Evolutionary conservation across 345 rosid species (phyloP).

Genomic region (Acer campestre): DNA sequence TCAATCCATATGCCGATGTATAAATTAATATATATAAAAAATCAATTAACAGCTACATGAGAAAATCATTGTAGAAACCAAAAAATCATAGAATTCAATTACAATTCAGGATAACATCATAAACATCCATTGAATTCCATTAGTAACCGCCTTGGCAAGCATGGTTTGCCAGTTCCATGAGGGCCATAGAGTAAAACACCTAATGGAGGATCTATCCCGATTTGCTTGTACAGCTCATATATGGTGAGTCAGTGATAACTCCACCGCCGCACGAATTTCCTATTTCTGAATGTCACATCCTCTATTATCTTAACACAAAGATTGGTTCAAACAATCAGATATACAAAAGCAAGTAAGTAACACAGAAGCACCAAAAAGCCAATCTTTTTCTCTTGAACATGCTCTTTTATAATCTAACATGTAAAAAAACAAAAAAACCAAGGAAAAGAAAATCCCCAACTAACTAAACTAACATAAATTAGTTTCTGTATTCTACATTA

Average conservation of each 20-base stretch:
- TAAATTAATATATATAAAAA: no score
- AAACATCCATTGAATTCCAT: background rate
- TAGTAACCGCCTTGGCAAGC: slow-evolving; percentile 86
- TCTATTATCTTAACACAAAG: slow-evolving; percentile 74
- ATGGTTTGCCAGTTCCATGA: slow-evolving; percentile 96
- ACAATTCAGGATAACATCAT: no score
- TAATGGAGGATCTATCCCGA: slow-evolving; percentile 97
- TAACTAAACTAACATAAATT: no score
- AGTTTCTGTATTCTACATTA: no score
- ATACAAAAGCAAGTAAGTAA: background rate
- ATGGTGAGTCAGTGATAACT: slow-evolving; percentile 90
- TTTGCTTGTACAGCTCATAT: slow-evolving; percentile 88
- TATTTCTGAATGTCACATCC: slow-evolving; percentile 99
- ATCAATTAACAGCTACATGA: no score
- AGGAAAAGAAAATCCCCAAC: no score
- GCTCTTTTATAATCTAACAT: no score
- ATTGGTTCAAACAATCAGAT: background rate
- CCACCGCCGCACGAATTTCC: slow-evolving; percentile 99
- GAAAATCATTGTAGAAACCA: no score
- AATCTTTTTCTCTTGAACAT: background rate
- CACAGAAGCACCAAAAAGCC: background rate
- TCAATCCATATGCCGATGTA: no score
- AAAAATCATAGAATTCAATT: no score
- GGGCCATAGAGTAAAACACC: slow-evolving; percentile 97
- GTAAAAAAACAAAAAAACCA: no score